Base-by-base conservation (phyloP, 768 basidiomycete species). In the Cyathus striatus region DNA sequence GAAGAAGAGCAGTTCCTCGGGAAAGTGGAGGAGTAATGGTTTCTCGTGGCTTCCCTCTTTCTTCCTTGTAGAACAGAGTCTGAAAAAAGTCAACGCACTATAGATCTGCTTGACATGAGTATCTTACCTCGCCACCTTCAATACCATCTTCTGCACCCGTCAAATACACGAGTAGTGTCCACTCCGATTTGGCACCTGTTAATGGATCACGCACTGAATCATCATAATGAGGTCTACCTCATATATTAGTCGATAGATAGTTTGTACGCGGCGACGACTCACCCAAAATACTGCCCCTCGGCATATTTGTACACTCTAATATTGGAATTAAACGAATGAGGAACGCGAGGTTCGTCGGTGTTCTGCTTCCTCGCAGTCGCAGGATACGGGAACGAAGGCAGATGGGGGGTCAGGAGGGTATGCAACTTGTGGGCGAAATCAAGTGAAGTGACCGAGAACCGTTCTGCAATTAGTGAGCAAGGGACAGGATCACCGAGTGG, bases 111-210 rank as follows among this genome's bases (percentile, higher is more conserved):
- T 23, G 35, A 21, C 13, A 41, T 13, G 41, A 16, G 23, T 14
- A 34, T 39, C 59, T 32, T 54, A 79, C 79, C 65, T 86, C 78
- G 5, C 85, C 84, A 23, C 85, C 85, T 52, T 79, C 69, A 2
- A 89, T 78, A 14, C 83, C 85, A 53, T 87, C 85, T 52, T 88
- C 82, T 4, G 56, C 57, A 1, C 87, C 87, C 4, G 82, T 80
- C 24, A 90, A 58, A 54, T 89, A 89, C 20, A 89, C 69, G 20
- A 90, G 59, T 26, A 89, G 59, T 0, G 87, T 90, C 86, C 87
- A 89, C 56, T 87, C 84, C 24, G 82, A 85, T 55, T 73, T 77
- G 1, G 73, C 70, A 3, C 81, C 81, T 5, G 81, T 80, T 40
- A 66, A 53, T 3, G 69, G 43, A 54, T 85, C 83, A 6, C 70